phyloP scores from a whole-genome alignment of 2,329 filamentous ascomycete species.

The Penicillium sp. region DNA sequence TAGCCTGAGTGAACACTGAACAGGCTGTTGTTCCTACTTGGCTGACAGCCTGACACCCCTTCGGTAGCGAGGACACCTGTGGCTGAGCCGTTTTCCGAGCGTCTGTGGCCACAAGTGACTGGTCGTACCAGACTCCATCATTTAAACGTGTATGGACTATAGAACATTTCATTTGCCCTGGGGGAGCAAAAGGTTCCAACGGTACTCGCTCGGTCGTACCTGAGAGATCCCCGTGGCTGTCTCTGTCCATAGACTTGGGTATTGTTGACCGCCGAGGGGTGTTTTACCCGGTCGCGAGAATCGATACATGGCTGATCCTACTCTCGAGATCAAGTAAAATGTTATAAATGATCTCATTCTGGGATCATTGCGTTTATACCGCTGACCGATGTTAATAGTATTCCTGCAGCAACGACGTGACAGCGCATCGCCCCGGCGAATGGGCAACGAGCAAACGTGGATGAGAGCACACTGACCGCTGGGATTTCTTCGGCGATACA shows the following conservation, averaged over 20 bases:
- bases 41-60: background rate
- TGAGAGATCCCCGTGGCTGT: background rate
- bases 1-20: no score
- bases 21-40: background rate
- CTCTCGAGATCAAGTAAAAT: background rate
- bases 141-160: background rate
- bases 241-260: background rate
- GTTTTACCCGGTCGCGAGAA: background rate
- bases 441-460: background rate
- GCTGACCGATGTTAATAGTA: background rate
- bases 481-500: background rate
- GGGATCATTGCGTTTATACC: background rate
- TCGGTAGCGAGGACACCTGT: conserved; percentile 1
- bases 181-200: background rate
- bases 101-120: background rate
- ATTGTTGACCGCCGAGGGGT: background rate
- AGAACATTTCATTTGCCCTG: background rate
- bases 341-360: background rate
- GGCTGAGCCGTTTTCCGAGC: conserved; percentile 2
- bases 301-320: background rate
- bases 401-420: background rate
- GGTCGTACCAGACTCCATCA: background rate
- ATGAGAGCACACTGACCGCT: background rate
- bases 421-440: background rate
- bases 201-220: background rate